Evolutionary conservation across 2,329 filamentous ascomycete genomes (phyloP), one percentile per base, ranked within the genome.

Genomic region (Colletotrichum salicis): DNA sequence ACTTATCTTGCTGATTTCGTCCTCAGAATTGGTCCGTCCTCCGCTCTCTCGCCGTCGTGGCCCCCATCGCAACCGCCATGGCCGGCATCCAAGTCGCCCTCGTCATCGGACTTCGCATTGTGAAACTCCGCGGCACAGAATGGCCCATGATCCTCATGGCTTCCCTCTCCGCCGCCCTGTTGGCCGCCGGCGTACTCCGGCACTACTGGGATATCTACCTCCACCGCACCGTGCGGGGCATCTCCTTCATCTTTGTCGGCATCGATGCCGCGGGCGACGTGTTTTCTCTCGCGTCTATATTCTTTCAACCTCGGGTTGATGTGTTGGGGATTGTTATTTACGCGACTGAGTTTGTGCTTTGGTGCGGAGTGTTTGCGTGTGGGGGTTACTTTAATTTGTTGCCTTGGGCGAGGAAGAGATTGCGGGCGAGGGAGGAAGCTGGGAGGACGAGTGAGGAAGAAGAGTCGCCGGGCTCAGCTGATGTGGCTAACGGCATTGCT

Each of bases 141-240:
- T 94, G 91, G 92, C 90, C 92, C 0, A 77, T 89, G 58, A 91
- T 86, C 0, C 74, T 93, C 0, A 93, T 93, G 91, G 91, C 91
- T 1, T 86, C 89, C 0, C 78, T 93, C 1, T 91, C 91, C 0
- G 91, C 91, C 0, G 78, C 84, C 0, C 83, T 94, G 3, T 85
- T 94, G 1, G 90, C 89, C 1, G 86, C 89, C 1, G 92, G 92
- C 0, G 92, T 94, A 0, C 80, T 93, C 8, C 82, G 89, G 2
- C 91, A 94, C 77, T 94, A 93, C 76, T 89, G 87, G 83, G 91
- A 94, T 73, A 93, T 94, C 27, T 93, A 89, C 76, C 77, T 85
- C 2, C 87, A 92, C 74, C 86, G 89, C 7, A 92, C 91, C 0
- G 91, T 93, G 1, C 85, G 90, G 15, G 91, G 92, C 8, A 93